Conservation (phyloP, 441 rosid species). For the Capsella rubella region DNA sequence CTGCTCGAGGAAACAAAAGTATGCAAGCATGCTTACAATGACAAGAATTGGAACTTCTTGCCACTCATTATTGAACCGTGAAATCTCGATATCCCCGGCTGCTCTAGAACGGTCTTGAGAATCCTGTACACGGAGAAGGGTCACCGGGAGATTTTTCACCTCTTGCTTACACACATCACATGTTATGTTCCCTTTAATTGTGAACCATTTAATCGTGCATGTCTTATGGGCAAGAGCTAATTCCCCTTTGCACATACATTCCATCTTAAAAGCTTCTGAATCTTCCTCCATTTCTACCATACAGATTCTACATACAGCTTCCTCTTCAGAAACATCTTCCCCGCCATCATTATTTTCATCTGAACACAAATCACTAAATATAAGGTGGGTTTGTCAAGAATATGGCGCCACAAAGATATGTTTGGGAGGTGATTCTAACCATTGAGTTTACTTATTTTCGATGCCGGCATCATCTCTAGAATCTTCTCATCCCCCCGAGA, state of each 20-base stretch:
- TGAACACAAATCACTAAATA: constrained; percentile 24
- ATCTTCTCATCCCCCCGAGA: constrained; percentile 66
- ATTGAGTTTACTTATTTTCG: constrained; percentile 52
- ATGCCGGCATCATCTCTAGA: constrained; percentile 42
- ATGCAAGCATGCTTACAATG: constrained; percentile 88
- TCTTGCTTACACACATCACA: constrained; percentile 97
- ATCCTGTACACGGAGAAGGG: constrained; percentile 77
- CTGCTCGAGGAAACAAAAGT: constrained; percentile 95
- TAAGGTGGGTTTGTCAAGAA: constrained; percentile 13
- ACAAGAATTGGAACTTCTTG: constrained; percentile 90
- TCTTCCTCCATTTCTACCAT: constrained; percentile 88
- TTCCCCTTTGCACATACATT: constrained; percentile 98
- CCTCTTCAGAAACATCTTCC: constrained; percentile 94
- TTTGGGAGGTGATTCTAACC: constrained; percentile 21
- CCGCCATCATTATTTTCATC: constrained; percentile 52
- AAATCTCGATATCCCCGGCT: constrained; percentile 3
- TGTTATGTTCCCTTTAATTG: constrained; percentile 90
- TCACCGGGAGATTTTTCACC: constrained; percentile 88
- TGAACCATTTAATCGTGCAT: constrained; percentile 95
- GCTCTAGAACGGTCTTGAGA: constrained; percentile 37
- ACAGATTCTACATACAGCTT: constrained; percentile 97
- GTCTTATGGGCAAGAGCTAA: constrained; percentile 88
- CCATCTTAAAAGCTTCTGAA: constrained; percentile 93
- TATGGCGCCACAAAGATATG: neutral
- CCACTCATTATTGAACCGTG: constrained; percentile 71